Base-by-base conservation (phyloP, 2,329 filamentous ascomycete genomes). In the Fusarium neocosmosporiellum region DNA sequence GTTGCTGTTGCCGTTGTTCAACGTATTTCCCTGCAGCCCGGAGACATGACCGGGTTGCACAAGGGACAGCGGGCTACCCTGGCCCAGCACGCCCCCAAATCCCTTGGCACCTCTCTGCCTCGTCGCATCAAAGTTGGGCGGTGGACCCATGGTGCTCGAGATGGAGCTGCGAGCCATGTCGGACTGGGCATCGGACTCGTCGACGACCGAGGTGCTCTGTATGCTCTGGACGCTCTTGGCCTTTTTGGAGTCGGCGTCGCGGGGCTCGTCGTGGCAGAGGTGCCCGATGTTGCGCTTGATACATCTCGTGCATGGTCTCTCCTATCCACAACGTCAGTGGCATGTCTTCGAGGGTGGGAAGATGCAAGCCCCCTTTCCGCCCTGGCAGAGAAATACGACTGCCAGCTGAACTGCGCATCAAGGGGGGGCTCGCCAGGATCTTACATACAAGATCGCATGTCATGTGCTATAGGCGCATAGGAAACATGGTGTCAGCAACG, bases 251-350 rank as follows among this genome's bases (percentile, higher is more conserved):
- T 91, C 90, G 75, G 91, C 87, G 80, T 99, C 96, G 83, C 96
- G 92, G 76, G 95, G 96, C 84, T 98, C 96, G 84, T 99, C 96
- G 86, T 98, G 96, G 84, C 96, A 99, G 75, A 99, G 89, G 84
- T 99, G 96, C 78, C 96, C 96, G 83, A 99, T 99, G 85, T 98
- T 98, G 80, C 96, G 92, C 86, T 98, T 99, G 84, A 98, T 94
- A 87, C 96, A 99, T 85, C 96, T 91, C 79, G 94, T 96, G 89
- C 96, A 99, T 79, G 96, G 96, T 81, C 96, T 92, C 86, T 97
- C 94, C 94, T 97, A 83, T 75, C 63, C 69, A 76, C 67, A 65
- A 55, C 65, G 73, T 81, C 71, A 81, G 80, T 74, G 72, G 60
- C 67, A 67, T 69, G 46, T 50, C 57, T 59, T 61, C 34, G 24